phyloP scores from a whole-genome alignment of 2,329 filamentous ascomycete species.

The Colletotrichum cereale region DNA sequence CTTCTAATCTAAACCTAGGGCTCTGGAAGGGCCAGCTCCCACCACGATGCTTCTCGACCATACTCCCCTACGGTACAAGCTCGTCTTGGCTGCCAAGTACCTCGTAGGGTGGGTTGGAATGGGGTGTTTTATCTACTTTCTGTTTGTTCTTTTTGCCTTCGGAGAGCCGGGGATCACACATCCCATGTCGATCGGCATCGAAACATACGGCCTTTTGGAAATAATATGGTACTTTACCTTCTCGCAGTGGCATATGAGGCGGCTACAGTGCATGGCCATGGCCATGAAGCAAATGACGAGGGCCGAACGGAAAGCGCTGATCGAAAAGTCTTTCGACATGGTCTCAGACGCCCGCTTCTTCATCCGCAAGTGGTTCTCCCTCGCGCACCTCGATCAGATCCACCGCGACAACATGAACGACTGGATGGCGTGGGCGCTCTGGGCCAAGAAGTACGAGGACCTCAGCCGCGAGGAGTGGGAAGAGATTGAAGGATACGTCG shows the following conservation, averaged over 20 bases:
- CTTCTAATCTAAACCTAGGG: too few species aligned
- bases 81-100: too few species aligned
- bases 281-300: not conserved
- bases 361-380: not conserved
- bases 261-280: not conserved
- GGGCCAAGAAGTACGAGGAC: not conserved
- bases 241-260: not conserved
- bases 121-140: too few species aligned
- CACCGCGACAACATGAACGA: not conserved
- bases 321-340: not conserved
- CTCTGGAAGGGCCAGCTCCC: too few species aligned
- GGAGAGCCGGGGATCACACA: too few species aligned
- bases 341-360: not conserved
- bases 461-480: not conserved
- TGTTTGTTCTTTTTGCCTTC: too few species aligned
- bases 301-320: not conserved
- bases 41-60: too few species aligned
- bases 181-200: too few species aligned
- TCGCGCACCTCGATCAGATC: not conserved
- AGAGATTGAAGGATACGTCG: not conserved
- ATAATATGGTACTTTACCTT: not conserved
- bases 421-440: not conserved
- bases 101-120: too few species aligned
- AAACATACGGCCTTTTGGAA: too few species aligned
- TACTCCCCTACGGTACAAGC: too few species aligned